Evolutionary conservation across 1,139 yeast species (phyloP).

Genomic region (Candida sp.): DNA sequence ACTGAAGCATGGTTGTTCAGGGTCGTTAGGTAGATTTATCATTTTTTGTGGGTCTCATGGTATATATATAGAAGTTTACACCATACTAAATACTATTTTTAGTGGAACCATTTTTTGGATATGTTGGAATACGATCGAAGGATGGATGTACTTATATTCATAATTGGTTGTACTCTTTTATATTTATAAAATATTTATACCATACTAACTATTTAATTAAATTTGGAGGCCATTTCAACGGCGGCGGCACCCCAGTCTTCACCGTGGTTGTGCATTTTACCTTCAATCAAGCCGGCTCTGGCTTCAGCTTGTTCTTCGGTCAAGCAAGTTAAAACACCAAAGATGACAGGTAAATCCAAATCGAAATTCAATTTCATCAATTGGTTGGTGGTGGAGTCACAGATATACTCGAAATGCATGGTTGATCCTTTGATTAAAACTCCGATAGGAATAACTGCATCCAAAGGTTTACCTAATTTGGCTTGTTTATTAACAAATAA

Average conservation of each 20-base stretch:
- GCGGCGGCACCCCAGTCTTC: conserved; percentile 99
- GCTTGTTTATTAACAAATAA: conserved; percentile 47
- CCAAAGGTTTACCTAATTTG: conserved; percentile 50
- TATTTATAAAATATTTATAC: too few species aligned
- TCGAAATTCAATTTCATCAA: conserved; percentile 80
- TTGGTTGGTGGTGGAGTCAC: conserved; percentile 85
- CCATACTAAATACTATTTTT: too few species aligned
- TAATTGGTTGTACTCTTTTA: too few species aligned
- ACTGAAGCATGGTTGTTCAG: too few species aligned
- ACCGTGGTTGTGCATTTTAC: conserved; percentile 89
- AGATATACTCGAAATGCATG: conserved; percentile 97
- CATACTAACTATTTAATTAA: conserved; percentile 11
- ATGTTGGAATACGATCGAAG: too few species aligned
- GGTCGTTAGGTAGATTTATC: too few species aligned
- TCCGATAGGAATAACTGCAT: conserved; percentile 92
- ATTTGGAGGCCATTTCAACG: conserved; percentile 85
- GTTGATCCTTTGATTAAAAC: conserved; percentile 94
- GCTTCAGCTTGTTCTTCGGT: conserved; percentile 93
- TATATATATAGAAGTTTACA: too few species aligned
- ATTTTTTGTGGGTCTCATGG: too few species aligned
- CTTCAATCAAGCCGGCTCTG: conserved; percentile 84
- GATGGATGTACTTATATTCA: too few species aligned
- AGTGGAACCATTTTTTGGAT: too few species aligned
- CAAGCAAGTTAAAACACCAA: conserved; percentile 89
- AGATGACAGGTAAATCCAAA: conserved; percentile 75